Evolutionary conservation across 208 protist species (phyloP), one percentile per base, ranked within the genome.

Genomic region (Balamuthia mandrillaris): DNA sequence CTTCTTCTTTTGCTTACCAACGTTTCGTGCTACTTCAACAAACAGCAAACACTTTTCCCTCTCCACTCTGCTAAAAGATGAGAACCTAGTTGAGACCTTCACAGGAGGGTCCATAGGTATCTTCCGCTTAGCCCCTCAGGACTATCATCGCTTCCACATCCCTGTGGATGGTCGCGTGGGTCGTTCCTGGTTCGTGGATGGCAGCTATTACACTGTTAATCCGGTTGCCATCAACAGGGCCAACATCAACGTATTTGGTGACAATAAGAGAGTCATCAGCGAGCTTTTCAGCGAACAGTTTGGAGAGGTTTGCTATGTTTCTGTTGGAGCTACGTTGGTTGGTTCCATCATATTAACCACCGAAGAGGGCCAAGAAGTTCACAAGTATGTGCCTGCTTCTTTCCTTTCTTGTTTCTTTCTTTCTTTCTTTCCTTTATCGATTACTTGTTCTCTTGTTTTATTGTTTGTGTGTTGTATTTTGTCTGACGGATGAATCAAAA

Each of bases 81-180:
- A n/a, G n/a, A n/a, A n/a, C 1, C 9, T 74, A 61, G 81, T 42
- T 4, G 81, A 70, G 24, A 54, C 29, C 21, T 85, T 63, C 39
- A 63, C 41, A 35, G 81, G 65, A 37, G 58, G 81, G 10, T 85
- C 81, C 18, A 75, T 85, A 3, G 65, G 33, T 7, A 35, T 85
- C 3, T 85, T 27, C n/a, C 58, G 93, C 37, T 56, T 95, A 0
- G 89, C 91, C 9, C 93, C 93, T 39, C 93, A 95, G 81, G 93
- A 95, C 65, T 95, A 95, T 42, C 93, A 95, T 51, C 82, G 93
- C 31, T 93, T 91, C 83, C 93, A 95, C 68, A 51, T 58, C 27
- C 93, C 93, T 5, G 86, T 90, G 0, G 41, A 81, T 49, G 89
- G 92, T 24, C 24, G 68, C 1, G 47, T 92, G 45, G 79, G 72